These are phyloP conservation scores for Candida glaebosa DNA, from an alignment of 805 yeast genomes.

Conservation along the genomic window DNA sequence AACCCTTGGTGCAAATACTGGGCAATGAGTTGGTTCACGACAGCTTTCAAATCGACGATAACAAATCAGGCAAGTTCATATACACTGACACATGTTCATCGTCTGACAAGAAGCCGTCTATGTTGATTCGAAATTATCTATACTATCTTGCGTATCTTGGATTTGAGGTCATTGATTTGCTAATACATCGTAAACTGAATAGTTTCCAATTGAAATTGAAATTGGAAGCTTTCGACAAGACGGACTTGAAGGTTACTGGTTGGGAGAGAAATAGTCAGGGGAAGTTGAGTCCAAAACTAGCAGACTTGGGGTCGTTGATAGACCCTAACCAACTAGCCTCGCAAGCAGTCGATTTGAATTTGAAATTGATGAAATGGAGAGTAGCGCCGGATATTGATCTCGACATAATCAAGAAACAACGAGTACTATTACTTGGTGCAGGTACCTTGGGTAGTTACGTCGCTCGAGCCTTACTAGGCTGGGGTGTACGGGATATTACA, in stretches of 20 bases:
- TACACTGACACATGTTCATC: constrained; percentile 32
- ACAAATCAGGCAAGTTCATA: constrained; percentile 16
- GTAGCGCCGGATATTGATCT: constrained; percentile 79
- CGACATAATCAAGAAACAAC: constrained; percentile 55
- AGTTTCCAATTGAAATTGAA: constrained; percentile 17
- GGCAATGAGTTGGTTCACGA: constrained; percentile 6
- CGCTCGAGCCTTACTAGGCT: constrained; percentile 78
- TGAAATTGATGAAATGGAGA: constrained; percentile 96
- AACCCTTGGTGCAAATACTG: constrained; percentile 13
- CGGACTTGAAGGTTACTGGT: constrained; percentile 56
- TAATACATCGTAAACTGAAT: constrained; percentile 21
- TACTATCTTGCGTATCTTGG: constrained; percentile 38
- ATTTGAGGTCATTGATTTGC: constrained; percentile 15
- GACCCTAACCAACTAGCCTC: constrained; percentile 81
- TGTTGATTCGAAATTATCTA: constrained; percentile 57
- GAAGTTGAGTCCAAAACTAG: constrained; percentile 74
- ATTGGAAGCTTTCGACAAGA: constrained; percentile 8
- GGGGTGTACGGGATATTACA: constrained; percentile 89
- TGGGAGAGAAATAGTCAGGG: constrained; percentile 86
- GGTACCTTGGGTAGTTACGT: constrained; percentile 96
- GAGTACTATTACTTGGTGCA: constrained; percentile 82
- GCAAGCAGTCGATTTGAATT: constrained; percentile 88
- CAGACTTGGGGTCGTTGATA: constrained; percentile 76
- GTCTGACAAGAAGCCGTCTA: constrained; percentile 37
- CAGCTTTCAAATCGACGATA: not conserved